Base-by-base conservation (phyloP, 2,329 filamentous ascomycete species). In the Colletotrichum tofieldiae region DNA sequence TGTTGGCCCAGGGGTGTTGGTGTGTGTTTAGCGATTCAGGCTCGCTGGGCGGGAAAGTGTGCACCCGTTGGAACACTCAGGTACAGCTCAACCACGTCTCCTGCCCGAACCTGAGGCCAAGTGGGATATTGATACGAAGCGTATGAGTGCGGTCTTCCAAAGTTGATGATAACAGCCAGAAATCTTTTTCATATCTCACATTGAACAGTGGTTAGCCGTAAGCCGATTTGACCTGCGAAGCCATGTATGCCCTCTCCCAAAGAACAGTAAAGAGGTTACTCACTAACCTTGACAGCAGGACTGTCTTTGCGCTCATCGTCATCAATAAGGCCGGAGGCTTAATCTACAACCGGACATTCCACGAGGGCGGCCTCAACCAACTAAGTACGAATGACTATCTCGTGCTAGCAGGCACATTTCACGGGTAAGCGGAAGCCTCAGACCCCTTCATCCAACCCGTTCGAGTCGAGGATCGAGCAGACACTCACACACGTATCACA, bases 241-340 rank as follows among this genome's bases (percentile, higher is more conserved):
- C 52, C 61, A 71, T 71, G 67, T 71, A 32, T 43, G 29, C 26
- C 45, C 5, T 43, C 23, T 14, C 29, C 49, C 51, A 20, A 11
- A 16, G 18, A 16, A 29, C 7, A 41, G 43, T n/a, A 16, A 52
- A 23, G 23, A 26, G 23, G 61, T 68, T 39, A 63, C 64, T 52
- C 59, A 41, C 60, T 69, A 12, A 70, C 23, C 60, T 49, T 18
- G 23, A 47, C 61, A 43, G 65, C 77, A 98, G 95, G 96, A 94
- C 95, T 76, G 93, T 99, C 82, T 96, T 97, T 83, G 92, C 95
- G 71, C 92, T 99, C 80, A 95, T 98, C 82, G 93, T 99, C 82
- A 98, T 99, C 87, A 98, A 98, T 88, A 99, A 99, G 89, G 95
- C 96, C 75, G 96, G 95, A 73, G 96, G 96, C 78, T 89, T 99